Evolutionary conservation across 1,139 yeast species (phyloP).

Genomic region (Eremothecium coryli): DNA sequence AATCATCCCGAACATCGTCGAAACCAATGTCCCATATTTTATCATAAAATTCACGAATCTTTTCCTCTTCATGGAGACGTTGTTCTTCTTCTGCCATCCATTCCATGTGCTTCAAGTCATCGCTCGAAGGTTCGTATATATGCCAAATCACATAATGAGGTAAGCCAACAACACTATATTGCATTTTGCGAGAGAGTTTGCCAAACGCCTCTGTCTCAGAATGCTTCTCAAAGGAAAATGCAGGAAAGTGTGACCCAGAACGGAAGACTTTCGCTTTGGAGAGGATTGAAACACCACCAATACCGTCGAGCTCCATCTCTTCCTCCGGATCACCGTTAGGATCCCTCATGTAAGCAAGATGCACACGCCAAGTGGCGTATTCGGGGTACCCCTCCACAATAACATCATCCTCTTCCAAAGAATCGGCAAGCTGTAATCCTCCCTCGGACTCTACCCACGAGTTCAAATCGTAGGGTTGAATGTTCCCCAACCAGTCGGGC

Average conservation of each 20-base stretch:
- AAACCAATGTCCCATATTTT: constrained; percentile 71
- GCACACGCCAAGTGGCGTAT: constrained; percentile 90
- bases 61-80: constrained; percentile 58
- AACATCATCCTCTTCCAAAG: constrained; percentile 76
- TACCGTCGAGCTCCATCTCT: constrained; percentile 83
- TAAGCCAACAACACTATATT: constrained; percentile 68
- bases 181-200: constrained; percentile 73
- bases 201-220: constrained; percentile 95
- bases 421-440: constrained; percentile 67
- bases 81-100: constrained; percentile 94
- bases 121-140: constrained; percentile 79
- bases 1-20: constrained; percentile 57
- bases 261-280: constrained; percentile 75
- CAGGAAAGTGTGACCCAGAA: constrained; percentile 79
- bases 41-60: constrained; percentile 59
- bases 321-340: constrained; percentile 81
- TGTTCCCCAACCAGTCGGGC: constrained; percentile 83
- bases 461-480: constrained; percentile 83
- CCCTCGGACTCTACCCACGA: constrained; percentile 89
- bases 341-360: constrained; percentile 76
- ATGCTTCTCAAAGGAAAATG: constrained; percentile 80
- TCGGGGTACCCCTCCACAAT: constrained; percentile 90
- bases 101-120: constrained; percentile 86
- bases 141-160: constrained; percentile 94
- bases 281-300: constrained; percentile 82